Evolutionary conservation across 805 yeast genomes (phyloP), one percentile per base, ranked within the genome.

Genomic region (Starmerella geochares): DNA sequence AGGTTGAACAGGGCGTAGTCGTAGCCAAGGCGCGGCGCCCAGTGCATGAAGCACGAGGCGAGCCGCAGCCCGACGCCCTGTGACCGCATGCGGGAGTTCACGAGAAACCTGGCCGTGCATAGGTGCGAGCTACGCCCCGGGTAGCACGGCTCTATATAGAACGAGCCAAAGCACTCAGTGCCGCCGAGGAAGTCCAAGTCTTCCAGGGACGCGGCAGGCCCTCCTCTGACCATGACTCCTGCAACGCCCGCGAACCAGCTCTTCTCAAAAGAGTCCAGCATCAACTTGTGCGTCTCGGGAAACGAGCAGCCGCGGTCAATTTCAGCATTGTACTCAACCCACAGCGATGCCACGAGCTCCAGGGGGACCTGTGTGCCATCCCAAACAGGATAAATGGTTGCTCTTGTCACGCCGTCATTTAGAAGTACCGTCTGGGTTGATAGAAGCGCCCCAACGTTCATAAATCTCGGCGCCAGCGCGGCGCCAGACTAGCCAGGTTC

Each of bases 291-390:
- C 57, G 86, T 83, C 63, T 84, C 83, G 2, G 96, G 88, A 62
- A 77, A 81, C 8, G 95, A 82, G 53, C 84, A 90, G 32, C 96
- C 96, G 39, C 86, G 73, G 53, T 81, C 88, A 21, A 90, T 78
- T 63, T 90, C 98, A 79, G 83, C 82, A 65, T 90, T 90, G 68
- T 84, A 85, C 66, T 92, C 97, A 63, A 88, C 96, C 54, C 90
- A 79, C 37, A 90, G 64, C 61, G 90, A 88, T 17, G 83, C 82
- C 35, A 86, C 65, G 24, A 90, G 70, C 0, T 86, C 90, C 1
- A 78, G 76, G 0, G 97, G 97, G 11, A 90, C 69, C 50, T 80
- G 79, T 23, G 73, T 73, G 0, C 80, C 72, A 25, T 78, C 75
- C 51, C 78, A 74, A 13, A 90, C 76, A 3, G 98, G 97, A 62